Base-by-base conservation (phyloP, 768 basidiomycete species). In the Mycena kentingensis region DNA sequence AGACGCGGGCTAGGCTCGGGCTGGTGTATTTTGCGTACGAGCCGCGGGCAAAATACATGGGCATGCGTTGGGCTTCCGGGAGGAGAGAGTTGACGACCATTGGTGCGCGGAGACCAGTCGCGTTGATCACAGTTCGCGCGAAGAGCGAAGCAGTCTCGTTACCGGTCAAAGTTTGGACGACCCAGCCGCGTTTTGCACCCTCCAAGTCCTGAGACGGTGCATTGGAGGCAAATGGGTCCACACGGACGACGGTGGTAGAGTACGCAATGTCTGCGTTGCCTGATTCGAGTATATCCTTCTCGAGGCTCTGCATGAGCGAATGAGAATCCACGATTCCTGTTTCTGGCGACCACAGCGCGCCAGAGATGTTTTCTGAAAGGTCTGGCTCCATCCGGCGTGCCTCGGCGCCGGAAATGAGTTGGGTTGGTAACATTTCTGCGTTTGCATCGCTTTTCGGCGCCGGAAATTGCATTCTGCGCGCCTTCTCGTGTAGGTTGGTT, bases 311-410 rank as follows among this genome's bases (percentile, higher is more conserved):
- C 84, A 98, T 91, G 47, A 95, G 72, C 4, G 82, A 66, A 73
- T 96, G 92, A 0, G 91, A 90, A 67, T 95, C 88, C 0, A 98
- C 69, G 55, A 98, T 95, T 2, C 97, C 97, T 1, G 94, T 95
- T 62, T 85, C 83, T 8, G 90, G 87, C 49, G 86, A 90, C 78
- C 85, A 86, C 25, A 99, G 68, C 2, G 93, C 93, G 8, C 77
- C 78, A 0, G 75, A 72, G 49, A 98, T 90, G 37, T 84, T 74
- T 7, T 66, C 58, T 0, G 87, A 85, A n/a, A 99, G 72, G 62
- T 89, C 82, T 0, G 96, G 96, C 69, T 97, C 94, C 61, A 95
- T 69, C 46, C 80, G 76, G 46, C 80, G 79, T 3, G 87, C 88
- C 63, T 87, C 76, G 12, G 81, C 76, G 7, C 84, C 85, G 13